Base-by-base conservation (phyloP, 495 filamentous ascomycete species). In the Schizothecium vesticola region DNA sequence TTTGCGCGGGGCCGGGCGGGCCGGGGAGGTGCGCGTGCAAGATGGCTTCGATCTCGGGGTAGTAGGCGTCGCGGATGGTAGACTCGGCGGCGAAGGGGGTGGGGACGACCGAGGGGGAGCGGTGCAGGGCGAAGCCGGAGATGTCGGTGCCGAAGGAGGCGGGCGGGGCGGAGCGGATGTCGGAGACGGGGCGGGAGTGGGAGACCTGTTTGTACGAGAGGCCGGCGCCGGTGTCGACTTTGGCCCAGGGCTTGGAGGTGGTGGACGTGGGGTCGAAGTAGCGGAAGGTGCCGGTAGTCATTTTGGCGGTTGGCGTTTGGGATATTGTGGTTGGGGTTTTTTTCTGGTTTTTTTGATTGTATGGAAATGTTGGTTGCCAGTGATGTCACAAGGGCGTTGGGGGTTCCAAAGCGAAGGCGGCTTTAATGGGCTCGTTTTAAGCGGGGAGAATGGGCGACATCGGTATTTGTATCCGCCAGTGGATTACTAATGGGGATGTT, bases 41-140 rank as follows among this genome's bases (percentile, higher is more conserved):
- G 26, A 96, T 79, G 0, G 84, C 73, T 75, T 92, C 87, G n/a
- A 94, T 86, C 67, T 95, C 91, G 16, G 88, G 86, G 84, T 96
- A 97, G 81, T 96, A 97, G 31, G 80, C 77, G 19, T 74, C 59
- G 63, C 88, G 81, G 68, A 96, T 86, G 13, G 82, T 77, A 2
- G 79, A 81, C 69, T 93, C 89, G 59, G 87, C 82, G 56, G 74
- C 75, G 75, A 92, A 96, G 76, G 92, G 95, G 5, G 83, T 81
- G 24, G 77, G 75, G 71, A 88, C 86, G 0, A 74, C 67, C 3
- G 83, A 64, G 0, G 80, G 77, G n/a, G 75, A 67, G 59, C 65
- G 72, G 67, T 73, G 72, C 1, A 81, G 71, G 0, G 79, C 77
- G 71, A 84, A 84, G 22, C 81, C 81, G 24, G 78, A 70, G 56